Evolutionary conservation across 495 filamentous ascomycete species (phyloP), one percentile per base, ranked within the genome.

Genomic region (Neurospora discreta): DNA sequence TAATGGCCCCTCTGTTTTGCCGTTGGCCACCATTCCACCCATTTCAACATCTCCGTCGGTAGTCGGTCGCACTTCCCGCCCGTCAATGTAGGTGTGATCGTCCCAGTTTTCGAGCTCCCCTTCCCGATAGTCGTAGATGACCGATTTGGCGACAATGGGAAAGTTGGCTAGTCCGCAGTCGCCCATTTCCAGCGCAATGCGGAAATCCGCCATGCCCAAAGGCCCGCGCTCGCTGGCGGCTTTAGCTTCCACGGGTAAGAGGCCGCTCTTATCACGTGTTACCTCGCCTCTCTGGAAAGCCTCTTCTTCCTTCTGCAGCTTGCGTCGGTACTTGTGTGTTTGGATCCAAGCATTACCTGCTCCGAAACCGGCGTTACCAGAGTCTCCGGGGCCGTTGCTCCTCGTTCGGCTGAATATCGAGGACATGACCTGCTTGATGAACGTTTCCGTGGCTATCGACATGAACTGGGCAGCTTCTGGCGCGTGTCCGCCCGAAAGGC

Each of bases 401-500:
- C 92, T 86, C 0, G 92, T 93, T 33, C 92, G 90, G 30, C 87
- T 89, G 75, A 96, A 92, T 13, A 97, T 87, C 3, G 89, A 87
- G 8, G 90, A 89, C 40, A 98, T 83, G 6, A 95, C 87, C 75
- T 97, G 92, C 81, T 98, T 98, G 72, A 98, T 90, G 77, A 91
- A 97, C 0, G 91, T 93, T 80, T 99, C 95, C 3, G 93, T 92
- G 3, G 95, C 95, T 58, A 93, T 89, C 30, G 92, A 91, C 89
- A 99, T 91, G 78, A 95, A 93, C 69, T 92, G 90, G 7, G 94
- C 89, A 41, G 92, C 92, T 38, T 92, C 88, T 7, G 89, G 78
- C 8, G 87, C 83, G 73, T 92, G 88, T 3, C 94, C 93, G 30
- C 86, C 87, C n/a, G 86, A 85, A 5, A 99, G 87, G 0, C 94